Evolutionary conservation across 106 monocot genomes (phyloP), one percentile per base, ranked within the genome.

Genomic region (Posidonia australis): DNA sequence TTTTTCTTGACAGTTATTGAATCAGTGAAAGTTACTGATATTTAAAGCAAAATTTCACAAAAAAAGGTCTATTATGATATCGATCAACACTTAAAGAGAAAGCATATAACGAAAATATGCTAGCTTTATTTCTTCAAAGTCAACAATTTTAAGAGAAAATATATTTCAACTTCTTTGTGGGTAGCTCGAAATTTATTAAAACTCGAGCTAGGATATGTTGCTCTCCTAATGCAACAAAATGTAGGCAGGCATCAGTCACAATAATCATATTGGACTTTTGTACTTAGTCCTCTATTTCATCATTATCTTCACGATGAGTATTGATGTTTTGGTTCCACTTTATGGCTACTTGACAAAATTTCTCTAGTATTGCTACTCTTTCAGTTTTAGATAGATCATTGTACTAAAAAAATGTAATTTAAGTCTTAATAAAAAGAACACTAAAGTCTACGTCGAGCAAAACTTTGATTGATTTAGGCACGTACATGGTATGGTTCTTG

Each of bases 111-210:
- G 36, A 36, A 36, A 36, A 4, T 36, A 36, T 7, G 7, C 5
- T 4, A 36, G 2, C 2, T 36, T 36, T 36, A 36, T 36, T 36
- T n/a, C 36, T 4, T 36, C 7, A 36, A 36, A 36, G 36, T 4
- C 5, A 36, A 36, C 28, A 26, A 51, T 32, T 42, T n/a, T 10
- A 23, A 58, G 31, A 13, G 43, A 42, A 64, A 46, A 24, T 47
- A 24, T 45, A 61, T 26, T 29, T 13, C 10, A 71, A 62, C 71
- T 72, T 69, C 69, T 69, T 72, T 44, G 63, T 51, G 0, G 71
- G 71, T 44, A 72, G 18, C n/a, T 72, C 71, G 54, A 72, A 72
- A 72, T 72, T 63, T 23, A 72, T 64, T 31, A 72, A 51, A 25
- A 63, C 53, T 16, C 63, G 31, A 63, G 71, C 71, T 54, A 63